A percentile compares a stretch with the other conserved stretches of the same genome.
phyloP scores from a whole-genome alignment of 1,284 basidiomycete genomes.

The Dichomitus squalens region DNA sequence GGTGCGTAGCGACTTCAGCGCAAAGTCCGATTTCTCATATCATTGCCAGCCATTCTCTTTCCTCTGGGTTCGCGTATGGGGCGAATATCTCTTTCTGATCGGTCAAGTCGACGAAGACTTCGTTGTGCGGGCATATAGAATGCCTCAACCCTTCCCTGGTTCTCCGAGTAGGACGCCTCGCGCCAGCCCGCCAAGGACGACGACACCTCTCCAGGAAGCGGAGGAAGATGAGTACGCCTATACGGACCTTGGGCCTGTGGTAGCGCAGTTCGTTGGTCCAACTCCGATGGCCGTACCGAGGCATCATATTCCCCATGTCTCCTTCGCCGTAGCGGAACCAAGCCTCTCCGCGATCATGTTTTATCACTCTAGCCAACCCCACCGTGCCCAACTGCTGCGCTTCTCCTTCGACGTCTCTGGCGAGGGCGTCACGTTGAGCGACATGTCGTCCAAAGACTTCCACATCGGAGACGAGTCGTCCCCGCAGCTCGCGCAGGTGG shows the following conservation, averaged over 20 bases:
- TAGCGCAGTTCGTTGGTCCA: slow-evolving; percentile 24
- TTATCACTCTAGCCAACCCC: slow-evolving; percentile 23
- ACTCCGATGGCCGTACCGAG: slow-evolving; percentile 22
- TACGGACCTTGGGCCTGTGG: slow-evolving; percentile 23
- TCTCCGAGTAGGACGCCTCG: slow-evolving; percentile 10
- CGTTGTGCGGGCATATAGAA: slow-evolving; percentile 31
- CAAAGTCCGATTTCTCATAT: background rate
- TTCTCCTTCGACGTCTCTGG: slow-evolving; percentile 23
- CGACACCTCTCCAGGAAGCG: slow-evolving; percentile 1
- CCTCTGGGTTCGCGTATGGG: slow-evolving; percentile 31
- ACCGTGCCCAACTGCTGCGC: slow-evolving; percentile 27
- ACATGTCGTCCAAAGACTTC: slow-evolving; percentile 19
- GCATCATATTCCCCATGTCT: slow-evolving; percentile 28
- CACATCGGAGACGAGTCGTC: slow-evolving; percentile 33
- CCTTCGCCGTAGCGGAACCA: slow-evolving; percentile 19
- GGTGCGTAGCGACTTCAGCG: slow-evolving; percentile 27
- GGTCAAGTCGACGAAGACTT: slow-evolving; percentile 30
- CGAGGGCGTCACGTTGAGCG: slow-evolving; percentile 3
- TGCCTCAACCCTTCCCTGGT: slow-evolving; percentile 23
- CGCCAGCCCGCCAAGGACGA: slow-evolving; percentile 4
- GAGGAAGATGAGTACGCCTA: slow-evolving; percentile 15
- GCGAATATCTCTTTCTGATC: slow-evolving; percentile 31
- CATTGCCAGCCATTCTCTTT: slow-evolving; percentile 29
- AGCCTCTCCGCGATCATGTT: slow-evolving; percentile 29
- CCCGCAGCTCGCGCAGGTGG: slow-evolving; percentile 48